Conservation (phyloP, 108 stramenopile species). For the Asterionellopsis glacialis region DNA sequence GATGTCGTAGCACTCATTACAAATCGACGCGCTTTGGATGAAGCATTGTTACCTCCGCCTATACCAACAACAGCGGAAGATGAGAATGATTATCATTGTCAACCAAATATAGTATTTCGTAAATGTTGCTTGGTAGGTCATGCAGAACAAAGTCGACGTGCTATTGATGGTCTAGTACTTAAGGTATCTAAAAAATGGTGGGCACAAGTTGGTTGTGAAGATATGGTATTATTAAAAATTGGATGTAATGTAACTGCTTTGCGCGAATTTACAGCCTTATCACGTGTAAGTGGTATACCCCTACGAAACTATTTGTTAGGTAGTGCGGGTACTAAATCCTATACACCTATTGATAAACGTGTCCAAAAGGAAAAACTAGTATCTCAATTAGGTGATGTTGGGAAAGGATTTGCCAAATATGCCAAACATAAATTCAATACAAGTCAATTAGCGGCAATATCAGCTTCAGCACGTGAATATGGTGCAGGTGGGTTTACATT, state of each 20-base stretch:
- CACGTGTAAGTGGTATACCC: slow-evolving; percentile 60
- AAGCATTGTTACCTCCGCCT: not conserved
- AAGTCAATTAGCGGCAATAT: slow-evolving; percentile 76
- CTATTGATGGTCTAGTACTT: slow-evolving; percentile 45
- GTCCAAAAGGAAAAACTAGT: slow-evolving; percentile 34
- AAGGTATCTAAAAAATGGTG: slow-evolving; percentile 66
- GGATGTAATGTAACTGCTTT: slow-evolving; percentile 74
- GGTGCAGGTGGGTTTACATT: slow-evolving; percentile 84
- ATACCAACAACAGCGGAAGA: not conserved
- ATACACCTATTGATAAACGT: not conserved
- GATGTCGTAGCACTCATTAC: slow-evolving; percentile 38
- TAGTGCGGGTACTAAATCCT: not conserved
- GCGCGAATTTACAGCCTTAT: slow-evolving; percentile 81
- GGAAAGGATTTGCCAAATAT: slow-evolving; percentile 77
- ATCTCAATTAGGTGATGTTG: slow-evolving; percentile 61
- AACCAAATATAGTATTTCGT: not conserved
- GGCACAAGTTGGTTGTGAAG: slow-evolving; percentile 25
- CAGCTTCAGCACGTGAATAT: slow-evolving; percentile 68
- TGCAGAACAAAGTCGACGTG: slow-evolving; percentile 46
- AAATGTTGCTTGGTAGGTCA: slow-evolving; percentile 58
- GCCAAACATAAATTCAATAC: slow-evolving; percentile 71
- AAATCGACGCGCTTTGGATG: slow-evolving; percentile 21
- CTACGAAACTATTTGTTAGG: slow-evolving; percentile 60
- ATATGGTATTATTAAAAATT: slow-evolving; percentile 60
- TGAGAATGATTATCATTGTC: not conserved